A percentile compares a stretch with the other conserved stretches of the same genome.
Evolutionary conservation across 169 alveolate genomes (phyloP).

Genomic region (Theileria orientalis): DNA sequence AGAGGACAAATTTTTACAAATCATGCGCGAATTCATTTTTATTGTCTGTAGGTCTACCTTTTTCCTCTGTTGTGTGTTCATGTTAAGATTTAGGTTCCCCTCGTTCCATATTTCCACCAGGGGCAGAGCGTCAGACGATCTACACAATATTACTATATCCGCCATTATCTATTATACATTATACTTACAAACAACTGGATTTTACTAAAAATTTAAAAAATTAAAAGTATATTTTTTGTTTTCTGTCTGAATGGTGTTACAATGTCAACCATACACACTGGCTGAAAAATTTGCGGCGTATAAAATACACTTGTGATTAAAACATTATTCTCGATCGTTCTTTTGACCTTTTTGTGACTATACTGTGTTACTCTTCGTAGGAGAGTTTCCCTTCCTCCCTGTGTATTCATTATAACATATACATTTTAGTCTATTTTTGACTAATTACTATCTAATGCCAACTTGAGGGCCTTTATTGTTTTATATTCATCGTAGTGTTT

Average conservation of each 20-base stretch:
- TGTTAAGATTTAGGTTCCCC: not conserved
- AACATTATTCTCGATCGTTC: not conserved
- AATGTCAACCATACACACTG: too few relatives aligned
- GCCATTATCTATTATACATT: slow-evolving; percentile 55
- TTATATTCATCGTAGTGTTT: slow-evolving; percentile 48
- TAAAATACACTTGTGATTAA: not conserved
- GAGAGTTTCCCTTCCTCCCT: slow-evolving; percentile 21
- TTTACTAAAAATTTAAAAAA: not conserved
- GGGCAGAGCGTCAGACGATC: slow-evolving; percentile 76
- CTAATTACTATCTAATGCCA: not conserved
- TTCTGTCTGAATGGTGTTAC: too few relatives aligned
- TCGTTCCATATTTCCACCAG: slow-evolving; percentile 72
- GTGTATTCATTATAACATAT: not conserved
- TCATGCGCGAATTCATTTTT: slow-evolving; percentile 58
- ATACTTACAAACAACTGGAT: not conserved
- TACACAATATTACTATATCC: slow-evolving; percentile 70
- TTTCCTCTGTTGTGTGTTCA: not conserved
- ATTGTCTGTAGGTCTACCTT: slow-evolving; percentile 24
- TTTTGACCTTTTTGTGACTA: not conserved
- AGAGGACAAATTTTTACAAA: slow-evolving; percentile 38
- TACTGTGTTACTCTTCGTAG: not conserved
- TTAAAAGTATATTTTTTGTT: too few relatives aligned
- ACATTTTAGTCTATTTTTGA: too few relatives aligned
- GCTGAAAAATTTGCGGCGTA: too few relatives aligned
- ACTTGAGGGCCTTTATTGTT: slow-evolving; percentile 6